Conservation (phyloP, 805 yeast genomes). For the Millerozyma miso region DNA sequence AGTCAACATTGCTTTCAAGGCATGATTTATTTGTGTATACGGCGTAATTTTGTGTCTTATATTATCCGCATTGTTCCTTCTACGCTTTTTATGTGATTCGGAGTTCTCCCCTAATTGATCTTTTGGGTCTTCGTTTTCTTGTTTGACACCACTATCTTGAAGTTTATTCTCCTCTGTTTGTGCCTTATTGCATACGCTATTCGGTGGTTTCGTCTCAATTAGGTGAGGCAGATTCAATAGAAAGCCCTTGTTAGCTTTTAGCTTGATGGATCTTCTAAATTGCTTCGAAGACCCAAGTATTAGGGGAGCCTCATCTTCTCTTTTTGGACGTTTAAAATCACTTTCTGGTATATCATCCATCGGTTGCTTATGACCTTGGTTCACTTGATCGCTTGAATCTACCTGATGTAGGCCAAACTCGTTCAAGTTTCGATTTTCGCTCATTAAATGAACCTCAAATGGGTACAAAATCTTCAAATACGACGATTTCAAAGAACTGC, state of each 20-base stretch:
- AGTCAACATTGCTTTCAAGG: slow-evolving; percentile 9
- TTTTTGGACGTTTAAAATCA: slow-evolving; percentile 2
- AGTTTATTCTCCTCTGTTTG: not conserved
- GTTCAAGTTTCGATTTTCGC: slow-evolving; percentile 15
- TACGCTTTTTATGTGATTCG: slow-evolving; percentile 1
- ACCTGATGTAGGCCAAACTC: slow-evolving; percentile 3
- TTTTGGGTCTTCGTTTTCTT: slow-evolving; percentile 4
- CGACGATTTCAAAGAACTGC: slow-evolving; percentile 60
- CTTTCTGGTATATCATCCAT: not conserved
- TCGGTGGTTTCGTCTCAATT: slow-evolving; percentile 37
- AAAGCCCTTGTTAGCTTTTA: slow-evolving; percentile 49
- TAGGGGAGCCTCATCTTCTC: slow-evolving; percentile 24
- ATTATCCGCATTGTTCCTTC: slow-evolving; percentile 1
- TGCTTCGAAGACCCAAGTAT: slow-evolving; percentile 44
- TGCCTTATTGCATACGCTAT: slow-evolving; percentile 9
- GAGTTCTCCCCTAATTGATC: slow-evolving; percentile 7
- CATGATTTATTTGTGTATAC: slow-evolving; percentile 13
- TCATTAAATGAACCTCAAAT: slow-evolving; percentile 20
- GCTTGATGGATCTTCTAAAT: slow-evolving; percentile 42
- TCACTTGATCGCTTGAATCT: slow-evolving; percentile 1
- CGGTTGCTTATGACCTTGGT: slow-evolving; percentile 7
- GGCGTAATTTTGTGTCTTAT: slow-evolving; percentile 13
- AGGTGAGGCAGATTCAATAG: slow-evolving; percentile 45
- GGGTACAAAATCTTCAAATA: slow-evolving; percentile 43
- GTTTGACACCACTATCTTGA: slow-evolving; percentile 7